A percentile compares a stretch with the other conserved stretches of the same genome.
Conservation (phyloP, 805 yeast genomes). For the Starmerella bacillaris region DNA sequence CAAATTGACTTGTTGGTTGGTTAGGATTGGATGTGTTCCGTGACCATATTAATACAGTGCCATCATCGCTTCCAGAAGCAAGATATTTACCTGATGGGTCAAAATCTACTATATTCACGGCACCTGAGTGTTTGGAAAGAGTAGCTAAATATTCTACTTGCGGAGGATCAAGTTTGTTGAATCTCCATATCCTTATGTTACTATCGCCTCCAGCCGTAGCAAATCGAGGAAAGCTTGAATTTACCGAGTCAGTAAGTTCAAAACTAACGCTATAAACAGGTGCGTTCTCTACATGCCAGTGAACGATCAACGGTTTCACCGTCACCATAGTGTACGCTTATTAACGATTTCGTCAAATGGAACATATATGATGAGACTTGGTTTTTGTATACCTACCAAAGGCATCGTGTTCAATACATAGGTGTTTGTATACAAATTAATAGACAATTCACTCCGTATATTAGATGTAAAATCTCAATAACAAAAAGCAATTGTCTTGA, state of each 20-base stretch:
- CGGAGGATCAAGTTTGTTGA: conserved; percentile 15
- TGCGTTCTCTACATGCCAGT: conserved; percentile 28
- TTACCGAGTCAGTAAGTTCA: conserved; percentile 21
- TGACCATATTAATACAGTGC: conserved; percentile 68
- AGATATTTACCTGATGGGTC: conserved; percentile 48
- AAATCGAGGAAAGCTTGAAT: conserved; percentile 27
- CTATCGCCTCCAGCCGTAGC: conserved; percentile 93
- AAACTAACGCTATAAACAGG: conserved; percentile 27
- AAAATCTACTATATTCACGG: conserved; percentile 80
- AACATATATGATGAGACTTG: too few relatives aligned
- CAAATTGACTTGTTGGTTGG: conserved; percentile 28
- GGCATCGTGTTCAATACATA: too few relatives aligned
- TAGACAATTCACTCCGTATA: too few relatives aligned
- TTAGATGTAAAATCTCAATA: too few relatives aligned
- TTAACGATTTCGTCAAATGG: too few relatives aligned
- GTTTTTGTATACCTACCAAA: too few relatives aligned
- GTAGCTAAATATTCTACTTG: conserved; percentile 60
- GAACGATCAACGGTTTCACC: conserved; percentile 25
- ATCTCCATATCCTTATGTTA: conserved; percentile 42
- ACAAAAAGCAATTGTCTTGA: too few relatives aligned
- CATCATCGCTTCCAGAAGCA: conserved; percentile 94
- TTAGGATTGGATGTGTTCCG: conserved; percentile 16
- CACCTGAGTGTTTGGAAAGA: conserved; percentile 74
- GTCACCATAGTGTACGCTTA: conserved; percentile 18
- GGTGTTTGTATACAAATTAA: too few relatives aligned